These are phyloP conservation scores for Leccinum subtestaceum DNA, from an alignment of 768 basidiomycete genomes.

Conservation along the genomic window DNA sequence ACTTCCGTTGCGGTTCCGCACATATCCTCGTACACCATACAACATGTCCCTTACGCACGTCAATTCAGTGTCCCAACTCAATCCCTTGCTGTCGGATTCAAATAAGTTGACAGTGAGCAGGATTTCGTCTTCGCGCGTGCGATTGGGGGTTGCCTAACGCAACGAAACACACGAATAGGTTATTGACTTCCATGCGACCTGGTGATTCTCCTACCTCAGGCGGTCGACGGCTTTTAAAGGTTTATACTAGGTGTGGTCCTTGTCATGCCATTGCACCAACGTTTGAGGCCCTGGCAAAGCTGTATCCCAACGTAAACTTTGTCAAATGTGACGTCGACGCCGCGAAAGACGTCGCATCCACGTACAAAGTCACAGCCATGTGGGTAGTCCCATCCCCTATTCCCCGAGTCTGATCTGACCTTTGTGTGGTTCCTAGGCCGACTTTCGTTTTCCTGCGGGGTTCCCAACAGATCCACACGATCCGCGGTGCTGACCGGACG, in stretches of 20 bases:
- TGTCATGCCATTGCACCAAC: constrained; percentile 80
- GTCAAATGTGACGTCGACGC: constrained; percentile 81
- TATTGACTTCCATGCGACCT: constrained; percentile 85
- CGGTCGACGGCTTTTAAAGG: constrained; percentile 8
- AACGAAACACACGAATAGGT: constrained; percentile 52
- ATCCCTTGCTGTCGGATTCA: constrained; percentile 54
- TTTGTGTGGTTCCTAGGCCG: constrained; percentile 49
- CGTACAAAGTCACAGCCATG: constrained; percentile 73
- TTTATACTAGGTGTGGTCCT: constrained; percentile 69
- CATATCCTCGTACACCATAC: neutral
- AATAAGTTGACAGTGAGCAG: constrained; percentile 61
- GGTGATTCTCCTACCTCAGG: constrained; percentile 42
- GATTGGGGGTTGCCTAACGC: constrained; percentile 1
- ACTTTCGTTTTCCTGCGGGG: constrained; percentile 81
- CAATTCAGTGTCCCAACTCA: constrained; percentile 60
- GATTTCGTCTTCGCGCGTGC: neutral
- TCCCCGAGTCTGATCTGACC: neutral
- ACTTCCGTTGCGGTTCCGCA: no score
- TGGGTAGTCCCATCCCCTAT: constrained; percentile 31
- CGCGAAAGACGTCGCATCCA: constrained; percentile 60
- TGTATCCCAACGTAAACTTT: constrained; percentile 73
- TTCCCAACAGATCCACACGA: constrained; percentile 60
- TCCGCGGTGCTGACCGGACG: constrained; percentile 69
- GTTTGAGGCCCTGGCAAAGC: constrained; percentile 66
- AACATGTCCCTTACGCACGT: constrained; percentile 63